Base-by-base conservation (phyloP, 2,329 filamentous ascomycete species). In the Ascochyta viciae-villosae region DNA sequence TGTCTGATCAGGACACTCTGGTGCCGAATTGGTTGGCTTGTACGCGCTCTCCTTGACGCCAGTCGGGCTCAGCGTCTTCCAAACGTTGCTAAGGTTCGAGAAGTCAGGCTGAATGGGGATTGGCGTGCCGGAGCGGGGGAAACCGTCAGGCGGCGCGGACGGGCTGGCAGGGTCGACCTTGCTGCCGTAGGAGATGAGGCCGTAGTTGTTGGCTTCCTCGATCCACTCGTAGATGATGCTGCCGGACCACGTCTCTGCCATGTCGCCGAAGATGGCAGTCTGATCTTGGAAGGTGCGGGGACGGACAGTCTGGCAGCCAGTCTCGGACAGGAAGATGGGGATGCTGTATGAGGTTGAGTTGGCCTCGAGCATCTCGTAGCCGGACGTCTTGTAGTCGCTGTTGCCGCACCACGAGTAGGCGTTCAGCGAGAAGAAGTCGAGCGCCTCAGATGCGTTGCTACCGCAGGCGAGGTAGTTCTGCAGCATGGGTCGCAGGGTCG, bases 151-250 rank as follows among this genome's bases (percentile, higher is more conserved):
- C n/a, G 83, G 84, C 1, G 81, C 69, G 41, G 59, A 62, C 2
- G 74, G 66, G 19, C 67, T 65, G 1, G 81, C 75, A 22, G 82
- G 77, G 33, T 81, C 81, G 10, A 81, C 82, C n/a, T 80, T 76
- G 3, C 84, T 78, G 1, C 89, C 90, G 72, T 96, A 96, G 19
- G 83, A 87, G 65, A 96, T 84, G 33, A 96, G 81, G 35, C 92
- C 92, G 74, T 96, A 96, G 68, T 91, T 77, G 75, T 96, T 96
- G 46, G 84, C 80, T 76, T 96, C 92, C 72, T 94, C 80, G 60
- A 96, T 91, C 92, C 92, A 96, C 73, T 96, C 91, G 76, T 96
- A 96, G 63, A 96, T 82, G 60, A 96, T 92, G 49, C 90, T 83
- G 50, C 92, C 92, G 47, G 89, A 92, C 82, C 85, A 88, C 26